Base-by-base conservation (phyloP, 1,284 basidiomycete species). In the Chiua sp. region DNA sequence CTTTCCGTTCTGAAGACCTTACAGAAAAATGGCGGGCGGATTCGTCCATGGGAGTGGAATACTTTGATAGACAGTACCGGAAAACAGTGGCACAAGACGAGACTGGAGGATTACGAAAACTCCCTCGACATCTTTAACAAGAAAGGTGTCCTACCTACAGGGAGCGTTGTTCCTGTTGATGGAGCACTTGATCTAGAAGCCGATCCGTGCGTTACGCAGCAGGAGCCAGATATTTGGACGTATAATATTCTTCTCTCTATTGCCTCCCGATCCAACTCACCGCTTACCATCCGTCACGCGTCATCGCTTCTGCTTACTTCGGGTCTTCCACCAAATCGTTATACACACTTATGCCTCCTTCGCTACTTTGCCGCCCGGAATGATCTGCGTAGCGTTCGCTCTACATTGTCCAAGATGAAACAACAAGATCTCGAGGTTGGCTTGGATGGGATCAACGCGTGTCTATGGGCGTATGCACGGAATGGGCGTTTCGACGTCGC, bases 21-120 rank as follows among this genome's bases (percentile, higher is more conserved):
- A 47, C 83, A 82, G 59, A 75, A 75, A 30, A 75, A 76, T 16
- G 86, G 83, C 10, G 87, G 84, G 32, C 75, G 62, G 15, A 71
- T 91, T 42, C 77, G 80, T 61, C 65, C 78, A 18, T 85, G 84
- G 80, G 84, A 92, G 71, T 92, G 91, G 88, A 93, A 92, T 69
- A 77, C 84, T 10, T 79, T 93, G 48, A 83, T 92, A 61, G 80
- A 90, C 66, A 80, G 79, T 70, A 85, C 87, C 0, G 90, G 87
- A n/a, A 83, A 81, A 62, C 88, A 88, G 2, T 85, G 82, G 77
- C 80, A 89, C 60, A 85, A 80, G 68, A 82, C 82, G 42, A 75
- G 78, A 33, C 63, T 78, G 51, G 80, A 81, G 57, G 86, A 90
- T 60, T 88, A 87, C 72, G 78, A 81, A 58, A 77, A 79, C 44